phyloP scores from a whole-genome alignment of 2,329 filamentous ascomycete species.

The Calonectria montana region DNA sequence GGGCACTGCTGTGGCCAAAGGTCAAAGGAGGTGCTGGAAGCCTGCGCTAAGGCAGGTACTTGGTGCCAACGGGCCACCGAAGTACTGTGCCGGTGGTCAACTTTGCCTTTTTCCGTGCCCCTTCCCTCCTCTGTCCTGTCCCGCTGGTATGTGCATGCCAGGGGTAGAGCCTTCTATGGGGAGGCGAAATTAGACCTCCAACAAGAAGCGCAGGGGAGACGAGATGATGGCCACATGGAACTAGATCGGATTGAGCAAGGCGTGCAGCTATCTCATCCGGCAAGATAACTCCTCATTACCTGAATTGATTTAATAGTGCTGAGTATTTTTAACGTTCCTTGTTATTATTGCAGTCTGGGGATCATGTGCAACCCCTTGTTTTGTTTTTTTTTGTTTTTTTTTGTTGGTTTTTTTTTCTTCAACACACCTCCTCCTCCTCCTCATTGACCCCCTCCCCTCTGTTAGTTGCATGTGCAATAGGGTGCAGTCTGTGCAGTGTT shows the following conservation, averaged over 20 bases:
- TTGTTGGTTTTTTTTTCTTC: no score
- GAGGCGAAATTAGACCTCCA: slow-evolving; percentile 38
- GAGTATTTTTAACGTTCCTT: background rate
- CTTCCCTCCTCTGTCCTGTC: background rate
- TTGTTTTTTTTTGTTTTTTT: no score
- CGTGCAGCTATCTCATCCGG: background rate
- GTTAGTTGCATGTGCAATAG: background rate
- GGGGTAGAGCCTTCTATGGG: slow-evolving; percentile 9
- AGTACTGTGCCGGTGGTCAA: background rate
- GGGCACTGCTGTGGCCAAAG: background rate
- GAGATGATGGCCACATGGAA: slow-evolving; percentile 8
- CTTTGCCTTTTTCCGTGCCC: slow-evolving; percentile 8
- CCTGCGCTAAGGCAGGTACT: slow-evolving; percentile 41
- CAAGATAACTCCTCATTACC: slow-evolving; percentile 2
- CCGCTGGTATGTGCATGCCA: slow-evolving; percentile 12
- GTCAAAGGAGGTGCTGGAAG: slow-evolving; percentile 2
- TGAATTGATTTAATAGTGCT: background rate
- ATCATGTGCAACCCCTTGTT: background rate
- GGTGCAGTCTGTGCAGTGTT: background rate
- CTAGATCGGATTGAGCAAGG: slow-evolving; percentile 5
- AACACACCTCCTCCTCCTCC: background rate
- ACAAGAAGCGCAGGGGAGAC: slow-evolving; percentile 15
- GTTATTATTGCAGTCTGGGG: background rate
- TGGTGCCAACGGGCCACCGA: slow-evolving; percentile 3
- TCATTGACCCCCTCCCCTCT: background rate